Evolutionary conservation across 805 yeast genomes (phyloP).

Genomic region (Candida piceae): DNA sequence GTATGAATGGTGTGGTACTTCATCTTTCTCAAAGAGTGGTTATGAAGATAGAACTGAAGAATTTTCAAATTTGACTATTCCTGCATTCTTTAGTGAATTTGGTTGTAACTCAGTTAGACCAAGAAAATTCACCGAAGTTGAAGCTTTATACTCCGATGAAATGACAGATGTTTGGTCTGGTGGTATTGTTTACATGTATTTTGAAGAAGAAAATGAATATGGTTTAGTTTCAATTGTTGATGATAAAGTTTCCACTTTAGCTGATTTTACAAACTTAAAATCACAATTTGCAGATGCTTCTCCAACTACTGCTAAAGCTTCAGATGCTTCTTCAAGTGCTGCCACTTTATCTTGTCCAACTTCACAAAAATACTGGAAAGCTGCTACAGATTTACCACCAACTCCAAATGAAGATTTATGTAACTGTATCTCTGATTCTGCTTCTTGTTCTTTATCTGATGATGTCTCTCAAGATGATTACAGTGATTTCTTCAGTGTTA

Average conservation of each 20-base stretch:
- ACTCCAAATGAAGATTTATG: slow-evolving; percentile 67
- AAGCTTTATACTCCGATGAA: slow-evolving; percentile 54
- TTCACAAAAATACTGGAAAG: slow-evolving; percentile 55
- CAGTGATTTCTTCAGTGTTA: slow-evolving; percentile 48
- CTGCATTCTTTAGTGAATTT: slow-evolving; percentile 82
- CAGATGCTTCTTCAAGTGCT: slow-evolving; percentile 33
- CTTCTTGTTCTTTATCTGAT: slow-evolving; percentile 54
- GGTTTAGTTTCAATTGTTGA: slow-evolving; percentile 64
- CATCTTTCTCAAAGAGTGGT: slow-evolving; percentile 59
- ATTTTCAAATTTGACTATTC: slow-evolving; percentile 67
- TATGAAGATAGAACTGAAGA: slow-evolving; percentile 67
- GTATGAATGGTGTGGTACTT: slow-evolving; percentile 83
- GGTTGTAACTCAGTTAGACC: slow-evolving; percentile 78
- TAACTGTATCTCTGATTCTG: slow-evolving; percentile 50
- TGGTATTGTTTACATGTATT: slow-evolving; percentile 90
- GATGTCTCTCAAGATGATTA: slow-evolving; percentile 51
- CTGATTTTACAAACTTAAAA: slow-evolving; percentile 54
- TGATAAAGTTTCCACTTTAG: slow-evolving; percentile 48
- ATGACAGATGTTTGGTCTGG: slow-evolving; percentile 94
- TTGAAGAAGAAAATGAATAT: slow-evolving; percentile 75
- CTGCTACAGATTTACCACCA: slow-evolving; percentile 67
- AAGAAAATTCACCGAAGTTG: slow-evolving; percentile 72
- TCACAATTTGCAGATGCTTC: slow-evolving; percentile 47
- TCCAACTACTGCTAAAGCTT: slow-evolving; percentile 42
- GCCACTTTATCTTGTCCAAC: slow-evolving; percentile 44